Percentiles rank a stretch among this genome's conserved stretches.
phyloP scores from a whole-genome alignment of 495 filamentous ascomycete genomes.

The Staphylotrichum tortipilum region DNA sequence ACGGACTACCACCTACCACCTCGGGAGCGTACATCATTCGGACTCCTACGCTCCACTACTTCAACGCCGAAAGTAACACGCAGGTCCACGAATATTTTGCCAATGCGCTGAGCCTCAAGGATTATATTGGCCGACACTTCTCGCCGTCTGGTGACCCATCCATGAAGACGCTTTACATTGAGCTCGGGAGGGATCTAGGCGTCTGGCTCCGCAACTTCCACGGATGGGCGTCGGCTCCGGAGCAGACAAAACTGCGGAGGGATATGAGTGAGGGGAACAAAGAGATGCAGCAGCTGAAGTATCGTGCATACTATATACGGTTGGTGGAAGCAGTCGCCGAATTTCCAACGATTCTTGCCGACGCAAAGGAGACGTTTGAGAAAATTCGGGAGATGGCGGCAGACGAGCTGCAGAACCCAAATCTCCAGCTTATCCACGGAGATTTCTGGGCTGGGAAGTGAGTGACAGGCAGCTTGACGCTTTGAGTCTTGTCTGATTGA shows the following conservation, averaged over 20 bases:
- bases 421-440: slow-evolving; percentile 43
- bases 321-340: slow-evolving; percentile 37
- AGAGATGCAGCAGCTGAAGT: too few relatives aligned
- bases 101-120: slow-evolving; percentile 44
- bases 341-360: slow-evolving; percentile 37
- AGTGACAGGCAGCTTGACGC: too few relatives aligned
- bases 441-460: slow-evolving; percentile 56
- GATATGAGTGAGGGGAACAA: slow-evolving; percentile 38
- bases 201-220: slow-evolving; percentile 48
- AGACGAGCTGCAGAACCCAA: slow-evolving; percentile 23
- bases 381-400: slow-evolving; percentile 21
- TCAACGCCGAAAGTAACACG: slow-evolving; percentile 38
- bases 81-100: slow-evolving; percentile 48
- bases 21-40: slow-evolving; percentile 31
- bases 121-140: slow-evolving; percentile 30
- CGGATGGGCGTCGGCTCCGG: slow-evolving; percentile 33
- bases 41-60: slow-evolving; percentile 43
- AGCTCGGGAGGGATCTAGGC: slow-evolving; percentile 47
- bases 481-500: too few relatives aligned
- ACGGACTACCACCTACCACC: slow-evolving; percentile 18
- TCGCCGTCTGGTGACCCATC: slow-evolving; percentile 12
- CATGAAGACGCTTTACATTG: slow-evolving; percentile 21
- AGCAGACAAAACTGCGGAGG: slow-evolving; percentile 27
- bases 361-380: slow-evolving; percentile 16
- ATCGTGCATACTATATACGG: slow-evolving; percentile 42